Base-by-base conservation (phyloP, 495 filamentous ascomycete species). In the Aspergillus sclerotioniger region DNA sequence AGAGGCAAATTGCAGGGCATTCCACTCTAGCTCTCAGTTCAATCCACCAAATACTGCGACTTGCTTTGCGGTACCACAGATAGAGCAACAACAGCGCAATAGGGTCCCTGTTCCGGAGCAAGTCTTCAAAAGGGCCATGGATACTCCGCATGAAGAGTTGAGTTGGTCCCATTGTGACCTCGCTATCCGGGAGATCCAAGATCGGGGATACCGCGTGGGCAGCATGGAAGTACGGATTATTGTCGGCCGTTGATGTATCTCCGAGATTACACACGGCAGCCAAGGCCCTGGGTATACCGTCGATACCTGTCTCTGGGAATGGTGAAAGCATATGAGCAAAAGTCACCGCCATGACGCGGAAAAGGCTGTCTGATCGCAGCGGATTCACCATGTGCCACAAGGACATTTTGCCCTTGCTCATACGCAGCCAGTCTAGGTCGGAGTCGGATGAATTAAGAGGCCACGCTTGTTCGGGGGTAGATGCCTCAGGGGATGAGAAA, bases 1-100 rank as follows among this genome's bases (percentile, higher is more conserved):
- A 79, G 20, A 46, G 54, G 66, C 71, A 72, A 54, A 79, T 80
- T 19, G 76, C 67, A 19, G 70, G 75, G 56, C 71, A 68, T 65
- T 79, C 76, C 50, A 79, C 65, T 62, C 62, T 67, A 28, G 75
- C 74, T 25, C 77, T 63, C 15, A 70, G 59, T 46, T 65, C 65
- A 66, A 80, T 68, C 69, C 71, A 81, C 78, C 77, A 80, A 52
- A 71, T 63, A 66, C 64, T 63, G 41, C 63, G 62, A 56, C 67
- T 52, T 59, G 63, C 66, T 62, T 76, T 76, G 13, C 61, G 53
- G 50, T 77, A 81, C 78, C 78, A 81, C 16, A 77, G 57, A 64
- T 72, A 76, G 0, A 81, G 64, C 61, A 81, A 61, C 58, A 81
- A 59, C 0, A 81, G 67, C 5, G 78, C 74, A 5, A 63, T 46